A percentile compares a stretch with the other conserved stretches of the same genome.
These are phyloP conservation scores for Aureobasidium sp. DNA, from an alignment of 2,329 filamentous ascomycete genomes.

Conservation along the genomic window DNA sequence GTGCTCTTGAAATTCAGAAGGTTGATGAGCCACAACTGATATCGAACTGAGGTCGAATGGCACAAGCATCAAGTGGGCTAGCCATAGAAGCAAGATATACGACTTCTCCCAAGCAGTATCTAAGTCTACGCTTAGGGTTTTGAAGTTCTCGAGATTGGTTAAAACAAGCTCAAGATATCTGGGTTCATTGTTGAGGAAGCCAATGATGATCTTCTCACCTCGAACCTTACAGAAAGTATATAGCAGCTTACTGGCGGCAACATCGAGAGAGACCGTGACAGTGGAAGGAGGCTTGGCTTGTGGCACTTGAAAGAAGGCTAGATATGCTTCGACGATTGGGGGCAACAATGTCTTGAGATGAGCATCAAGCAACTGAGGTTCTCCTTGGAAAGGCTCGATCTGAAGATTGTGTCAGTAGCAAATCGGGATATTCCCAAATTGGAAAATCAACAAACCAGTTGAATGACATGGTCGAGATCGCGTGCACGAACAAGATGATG, in stretches of 20 bases:
- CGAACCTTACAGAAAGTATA: constrained; percentile 93
- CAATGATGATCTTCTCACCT: constrained; percentile 84
- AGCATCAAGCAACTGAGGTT: constrained; percentile 85
- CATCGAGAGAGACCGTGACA: constrained; percentile 41
- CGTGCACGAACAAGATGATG: constrained; percentile 33
- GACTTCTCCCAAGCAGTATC: constrained; percentile 66
- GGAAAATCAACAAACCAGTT: constrained; percentile 23
- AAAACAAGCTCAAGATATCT: constrained; percentile 76
- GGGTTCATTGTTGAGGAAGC: constrained; percentile 86
- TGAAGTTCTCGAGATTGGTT: constrained; percentile 60
- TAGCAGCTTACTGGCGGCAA: constrained; percentile 69
- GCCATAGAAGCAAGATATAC: constrained; percentile 83
- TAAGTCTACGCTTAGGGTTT: constrained; percentile 22
- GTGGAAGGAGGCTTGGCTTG: neutral
- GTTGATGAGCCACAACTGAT: constrained; percentile 47
- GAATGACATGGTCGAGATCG: constrained; percentile 36
- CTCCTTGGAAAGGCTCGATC: constrained; percentile 89
- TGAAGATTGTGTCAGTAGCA: constrained; percentile 18
- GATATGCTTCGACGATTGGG: constrained; percentile 65
- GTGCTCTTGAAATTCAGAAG: constrained; percentile 42
- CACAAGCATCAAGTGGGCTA: constrained; percentile 50
- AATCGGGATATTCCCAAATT: no score
- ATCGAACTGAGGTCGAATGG: constrained; percentile 89
- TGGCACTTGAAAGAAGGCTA: constrained; percentile 53
- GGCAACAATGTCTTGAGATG: constrained; percentile 71